These are phyloP conservation scores for Ampelocalamus luodianensis DNA, from an alignment of 176 grass and related monocot species.

Conservation along the genomic window DNA sequence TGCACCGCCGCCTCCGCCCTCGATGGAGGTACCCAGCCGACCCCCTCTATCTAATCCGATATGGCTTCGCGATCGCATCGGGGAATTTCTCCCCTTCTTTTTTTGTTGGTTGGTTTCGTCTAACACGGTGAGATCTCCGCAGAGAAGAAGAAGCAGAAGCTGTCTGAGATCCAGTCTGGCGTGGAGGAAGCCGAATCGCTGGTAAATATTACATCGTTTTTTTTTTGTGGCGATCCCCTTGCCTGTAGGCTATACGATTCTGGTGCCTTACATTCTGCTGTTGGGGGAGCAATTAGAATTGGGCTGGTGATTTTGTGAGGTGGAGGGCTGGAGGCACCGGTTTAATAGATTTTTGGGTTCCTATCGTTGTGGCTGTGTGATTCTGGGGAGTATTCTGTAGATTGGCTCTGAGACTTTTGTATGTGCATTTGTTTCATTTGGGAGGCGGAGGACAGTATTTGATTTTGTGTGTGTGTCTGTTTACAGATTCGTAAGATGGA, in stretches of 20 bases:
- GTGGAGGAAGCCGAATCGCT: conserved; percentile 85
- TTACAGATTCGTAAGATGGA: conserved; percentile 90
- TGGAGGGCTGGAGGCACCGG: background rate
- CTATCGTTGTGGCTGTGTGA: background rate
- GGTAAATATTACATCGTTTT: conserved; percentile 47
- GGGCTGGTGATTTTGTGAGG: background rate
- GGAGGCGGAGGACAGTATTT: background rate
- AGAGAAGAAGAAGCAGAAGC: conserved; percentile 90
- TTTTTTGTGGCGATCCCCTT: background rate
- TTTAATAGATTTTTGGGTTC: background rate
- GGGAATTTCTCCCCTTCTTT: background rate
- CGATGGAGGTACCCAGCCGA: conserved; percentile 56
- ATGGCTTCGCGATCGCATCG: background rate
- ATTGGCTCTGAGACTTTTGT: background rate
- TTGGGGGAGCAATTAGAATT: background rate
- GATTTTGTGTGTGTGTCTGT: background rate
- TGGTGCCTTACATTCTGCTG: background rate
- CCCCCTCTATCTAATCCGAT: background rate
- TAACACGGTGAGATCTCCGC: conserved; percentile 36
- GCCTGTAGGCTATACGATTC: background rate
- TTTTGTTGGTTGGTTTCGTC: conserved; percentile 21
- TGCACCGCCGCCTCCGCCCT: conserved; percentile 67
- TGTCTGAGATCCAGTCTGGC: conserved; percentile 79
- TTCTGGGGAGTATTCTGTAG: background rate
- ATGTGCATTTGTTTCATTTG: background rate